A percentile compares a stretch with the other conserved stretches of the same genome.
Evolutionary conservation across 495 filamentous ascomycete genomes (phyloP).

Genomic region (Amorphotheca resinae): DNA sequence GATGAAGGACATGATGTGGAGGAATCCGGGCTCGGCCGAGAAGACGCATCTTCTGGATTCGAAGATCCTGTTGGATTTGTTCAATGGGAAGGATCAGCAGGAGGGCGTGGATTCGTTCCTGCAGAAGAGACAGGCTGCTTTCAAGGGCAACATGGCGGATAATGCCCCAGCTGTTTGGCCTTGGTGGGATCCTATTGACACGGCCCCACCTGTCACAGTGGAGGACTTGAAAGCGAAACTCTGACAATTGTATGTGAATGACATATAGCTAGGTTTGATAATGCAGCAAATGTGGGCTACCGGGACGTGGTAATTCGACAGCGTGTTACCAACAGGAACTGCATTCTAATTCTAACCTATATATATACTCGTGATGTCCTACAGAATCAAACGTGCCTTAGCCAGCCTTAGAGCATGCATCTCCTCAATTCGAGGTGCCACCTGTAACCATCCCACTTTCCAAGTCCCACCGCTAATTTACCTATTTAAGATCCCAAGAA

Average conservation of each 20-base stretch:
- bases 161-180: conserved; percentile 33
- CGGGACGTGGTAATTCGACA: too few species aligned
- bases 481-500: too few species aligned
- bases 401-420: too few species aligned
- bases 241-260: neutral
- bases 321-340: too few species aligned
- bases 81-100: conserved; percentile 34
- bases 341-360: too few species aligned
- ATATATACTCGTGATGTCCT: too few species aligned
- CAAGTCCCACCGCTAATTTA: too few species aligned
- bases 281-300: neutral
- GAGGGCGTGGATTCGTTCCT: conserved; percentile 36
- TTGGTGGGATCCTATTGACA: conserved; percentile 30
- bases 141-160: conserved; percentile 37
- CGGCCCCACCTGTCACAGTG: conserved; percentile 1
- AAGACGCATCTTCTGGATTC: conserved; percentile 47
- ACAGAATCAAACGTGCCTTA: too few species aligned
- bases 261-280: neutral
- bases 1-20: conserved; percentile 50
- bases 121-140: conserved; percentile 37
- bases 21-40: conserved; percentile 40
- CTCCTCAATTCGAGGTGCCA: too few species aligned
- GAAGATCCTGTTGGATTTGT: conserved; percentile 41
- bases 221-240: conserved; percentile 12
- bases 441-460: too few species aligned